phyloP scores from a whole-genome alignment of 495 filamentous ascomycete species.

The Pyrenula aspistea region DNA sequence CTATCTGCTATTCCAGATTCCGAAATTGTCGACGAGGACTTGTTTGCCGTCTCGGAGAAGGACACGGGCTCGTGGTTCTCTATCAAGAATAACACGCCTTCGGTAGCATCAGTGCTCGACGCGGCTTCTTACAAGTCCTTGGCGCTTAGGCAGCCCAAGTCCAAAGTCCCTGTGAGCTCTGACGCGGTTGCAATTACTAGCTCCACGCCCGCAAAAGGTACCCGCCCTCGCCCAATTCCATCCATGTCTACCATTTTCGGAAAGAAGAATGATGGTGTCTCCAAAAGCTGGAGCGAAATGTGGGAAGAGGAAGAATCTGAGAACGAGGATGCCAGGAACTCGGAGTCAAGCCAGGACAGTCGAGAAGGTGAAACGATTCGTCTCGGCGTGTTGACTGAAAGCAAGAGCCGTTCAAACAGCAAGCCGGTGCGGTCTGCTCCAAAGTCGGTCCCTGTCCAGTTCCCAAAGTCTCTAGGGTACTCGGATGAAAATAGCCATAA shows the following conservation, averaged over 20 bases:
- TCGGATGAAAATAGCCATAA: background rate
- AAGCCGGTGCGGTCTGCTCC: background rate
- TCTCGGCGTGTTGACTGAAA: slow-evolving; percentile 25
- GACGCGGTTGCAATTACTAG: slow-evolving; percentile 54
- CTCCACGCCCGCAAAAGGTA: slow-evolving; percentile 63
- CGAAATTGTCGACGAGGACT: slow-evolving; percentile 72
- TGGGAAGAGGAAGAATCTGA: slow-evolving; percentile 86
- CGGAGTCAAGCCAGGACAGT: slow-evolving; percentile 72
- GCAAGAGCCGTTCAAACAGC: slow-evolving; percentile 4
- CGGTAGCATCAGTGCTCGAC: slow-evolving; percentile 66
- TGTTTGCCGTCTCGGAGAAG: slow-evolving; percentile 71
- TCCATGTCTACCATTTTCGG: slow-evolving; percentile 70
- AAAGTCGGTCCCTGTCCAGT: background rate
- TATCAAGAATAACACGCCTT: slow-evolving; percentile 56
- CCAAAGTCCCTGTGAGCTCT: slow-evolving; percentile 21
- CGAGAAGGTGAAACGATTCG: slow-evolving; percentile 26
- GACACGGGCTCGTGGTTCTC: slow-evolving; percentile 63
- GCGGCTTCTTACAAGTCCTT: slow-evolving; percentile 57
- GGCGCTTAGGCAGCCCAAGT: slow-evolving; percentile 29
- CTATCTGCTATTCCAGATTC: slow-evolving; percentile 75
- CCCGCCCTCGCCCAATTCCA: slow-evolving; percentile 40
- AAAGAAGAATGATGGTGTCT: slow-evolving; percentile 54
- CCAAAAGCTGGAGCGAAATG: slow-evolving; percentile 95
- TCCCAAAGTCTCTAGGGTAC: background rate
- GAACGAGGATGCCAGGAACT: slow-evolving; percentile 61